Base-by-base conservation (phyloP, 306 rosid genomes). In the Biancaea sappan region DNA sequence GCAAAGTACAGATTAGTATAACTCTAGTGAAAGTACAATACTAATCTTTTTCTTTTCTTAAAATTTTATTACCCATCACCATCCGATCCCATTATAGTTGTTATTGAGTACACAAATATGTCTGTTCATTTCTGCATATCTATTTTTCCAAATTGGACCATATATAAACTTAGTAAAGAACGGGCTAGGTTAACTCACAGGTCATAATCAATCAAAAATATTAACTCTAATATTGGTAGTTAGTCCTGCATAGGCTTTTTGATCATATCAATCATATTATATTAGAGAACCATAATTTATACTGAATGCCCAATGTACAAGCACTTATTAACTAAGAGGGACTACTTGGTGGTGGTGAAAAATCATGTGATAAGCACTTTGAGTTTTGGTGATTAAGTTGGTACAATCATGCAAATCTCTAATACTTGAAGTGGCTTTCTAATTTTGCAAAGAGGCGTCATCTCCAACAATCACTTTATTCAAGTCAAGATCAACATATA, bases 291-390 rank as follows among this genome's bases (percentile, higher is more conserved):
- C 58, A n/a, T n/a, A n/a, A n/a, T n/a, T n/a, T n/a, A n/a, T 80
- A 65, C 35, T 77, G 73, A 76, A 79, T 82, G 80, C 81, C 82
- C 90, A 90, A 83, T 87, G 90, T 83, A 75, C 61, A 77, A 73
- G 80, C 88, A 93, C 89, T 81, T 34, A 70, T 64, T 41, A 58
- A 57, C 13, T 43, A 13, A 37, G 25, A 57, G 79, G 47, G 37
- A 69, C 61, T 76, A 77, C 69, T 71, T 79, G 81, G 77, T 10
- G 48, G 74, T 69, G 78, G 72, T 68, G 16, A 82, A 78, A 66
- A 77, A 85, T 78, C 74, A 35, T 22, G 41, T 6, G 8, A 46
- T 51, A 64, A 18, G 4, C 52, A 73, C 52, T 68, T 78, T 28
- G 1, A 56, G 8, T 50, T 61, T 71, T 71, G 59, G 58, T 74